phyloP scores from a whole-genome alignment of 148 eudicot genomes.

The Heliosperma pusillum region DNA sequence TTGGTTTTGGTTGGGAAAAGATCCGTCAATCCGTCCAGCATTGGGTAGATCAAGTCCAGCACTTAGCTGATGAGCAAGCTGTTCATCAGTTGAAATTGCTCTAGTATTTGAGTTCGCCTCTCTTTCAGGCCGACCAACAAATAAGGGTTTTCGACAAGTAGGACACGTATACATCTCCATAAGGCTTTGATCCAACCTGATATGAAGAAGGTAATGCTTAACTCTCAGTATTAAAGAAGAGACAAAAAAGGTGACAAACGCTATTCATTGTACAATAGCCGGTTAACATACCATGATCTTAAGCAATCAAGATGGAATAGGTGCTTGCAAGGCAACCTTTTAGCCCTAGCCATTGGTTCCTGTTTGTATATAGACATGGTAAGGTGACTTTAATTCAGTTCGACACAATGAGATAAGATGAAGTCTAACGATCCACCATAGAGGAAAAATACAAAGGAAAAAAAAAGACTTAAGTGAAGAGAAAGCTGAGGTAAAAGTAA shows the following conservation, averaged over 20 bases:
- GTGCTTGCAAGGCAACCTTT: constrained; percentile 90
- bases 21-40: constrained; percentile 51
- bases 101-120: constrained; percentile 37
- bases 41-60: constrained; percentile 53
- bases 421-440: neutral
- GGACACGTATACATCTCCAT: constrained; percentile 86
- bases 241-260: neutral
- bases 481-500: neutral
- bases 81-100: constrained; percentile 73
- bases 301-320: constrained; percentile 93
- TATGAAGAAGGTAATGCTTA: constrained; percentile 16
- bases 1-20: constrained; percentile 50
- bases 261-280: neutral
- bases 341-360: constrained; percentile 99
- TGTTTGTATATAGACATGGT: constrained; percentile 30
- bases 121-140: constrained; percentile 61
- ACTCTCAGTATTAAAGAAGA: constrained; percentile 3
- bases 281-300: constrained; percentile 76
- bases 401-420: constrained; percentile 1
- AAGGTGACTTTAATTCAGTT: neutral
- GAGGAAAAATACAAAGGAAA: neutral
- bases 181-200: constrained; percentile 89
- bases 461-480: neutral
- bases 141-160: constrained; percentile 95
- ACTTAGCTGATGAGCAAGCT: constrained; percentile 81